Evolutionary conservation across 2,329 filamentous ascomycete genomes (phyloP).

Genomic region (Juglanconis juglandina): DNA sequence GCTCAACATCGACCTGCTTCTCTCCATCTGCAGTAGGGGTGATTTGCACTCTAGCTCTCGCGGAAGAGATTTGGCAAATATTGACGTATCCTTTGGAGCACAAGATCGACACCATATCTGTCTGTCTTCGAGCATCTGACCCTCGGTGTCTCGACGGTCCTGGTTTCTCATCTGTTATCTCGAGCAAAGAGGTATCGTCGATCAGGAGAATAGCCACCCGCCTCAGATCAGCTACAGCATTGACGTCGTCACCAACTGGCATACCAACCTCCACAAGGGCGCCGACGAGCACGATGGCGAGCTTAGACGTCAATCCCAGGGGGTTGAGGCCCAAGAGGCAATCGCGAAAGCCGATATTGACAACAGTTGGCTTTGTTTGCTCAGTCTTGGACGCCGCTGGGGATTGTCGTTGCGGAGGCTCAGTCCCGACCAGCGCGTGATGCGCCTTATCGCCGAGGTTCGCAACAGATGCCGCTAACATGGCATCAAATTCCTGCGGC

Average conservation of each 20-base stretch:
- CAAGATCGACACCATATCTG: constrained; percentile 53
- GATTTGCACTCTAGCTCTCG: constrained; percentile 64
- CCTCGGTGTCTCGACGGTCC: constrained; percentile 36
- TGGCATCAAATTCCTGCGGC: constrained; percentile 69
- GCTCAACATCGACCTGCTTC: constrained; percentile 71
- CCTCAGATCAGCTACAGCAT: constrained; percentile 64
- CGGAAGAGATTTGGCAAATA: constrained; percentile 82
- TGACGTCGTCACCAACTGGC: constrained; percentile 62
- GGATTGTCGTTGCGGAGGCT: constrained; percentile 4
- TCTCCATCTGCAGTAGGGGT: constrained; percentile 53
- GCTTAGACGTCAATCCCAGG: constrained; percentile 68
- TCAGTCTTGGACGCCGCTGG: constrained; percentile 25
- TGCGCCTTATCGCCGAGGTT: constrained; percentile 67
- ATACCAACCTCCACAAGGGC: constrained; percentile 67
- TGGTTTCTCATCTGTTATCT: constrained; percentile 31
- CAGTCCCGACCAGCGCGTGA: constrained; percentile 39
- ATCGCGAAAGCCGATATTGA: constrained; percentile 76
- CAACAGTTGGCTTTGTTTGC: constrained; percentile 54
- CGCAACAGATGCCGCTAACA: constrained; percentile 75
- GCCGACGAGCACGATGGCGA: constrained; percentile 74
- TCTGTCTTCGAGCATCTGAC: constrained; percentile 34
- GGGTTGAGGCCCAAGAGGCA: constrained; percentile 85
- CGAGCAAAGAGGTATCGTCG: constrained; percentile 61
- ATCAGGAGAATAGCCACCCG: constrained; percentile 82
- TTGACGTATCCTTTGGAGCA: constrained; percentile 75